Evolutionary conservation across 345 rosid species (phyloP).

Genomic region (Arabis alpina): DNA sequence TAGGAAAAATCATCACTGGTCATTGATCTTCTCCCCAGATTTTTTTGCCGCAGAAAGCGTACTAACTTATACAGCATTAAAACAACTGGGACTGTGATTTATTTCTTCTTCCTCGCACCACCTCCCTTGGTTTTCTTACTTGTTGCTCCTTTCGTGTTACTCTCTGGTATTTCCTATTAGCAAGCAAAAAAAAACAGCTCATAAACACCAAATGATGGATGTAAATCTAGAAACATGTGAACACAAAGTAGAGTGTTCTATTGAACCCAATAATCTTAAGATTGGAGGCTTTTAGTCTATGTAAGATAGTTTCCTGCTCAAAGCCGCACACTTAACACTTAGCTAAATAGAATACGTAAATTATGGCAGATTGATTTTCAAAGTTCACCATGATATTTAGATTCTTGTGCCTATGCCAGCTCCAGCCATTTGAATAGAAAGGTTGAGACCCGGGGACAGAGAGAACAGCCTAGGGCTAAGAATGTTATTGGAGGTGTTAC

Average conservation of each 20-base stretch:
- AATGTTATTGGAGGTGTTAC: constrained; percentile 48
- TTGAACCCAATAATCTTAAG: neutral
- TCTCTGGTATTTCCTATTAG: constrained; percentile 58
- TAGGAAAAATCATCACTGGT: constrained; percentile 23
- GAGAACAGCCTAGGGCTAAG: constrained; percentile 52
- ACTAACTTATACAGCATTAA: too few relatives aligned
- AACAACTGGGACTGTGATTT: constrained; percentile 26
- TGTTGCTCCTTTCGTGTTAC: constrained; percentile 48
- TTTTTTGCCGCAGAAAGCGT: neutral
- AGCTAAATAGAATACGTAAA: constrained; percentile 1
- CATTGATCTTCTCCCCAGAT: constrained; percentile 6
- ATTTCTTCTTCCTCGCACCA: constrained; percentile 72
- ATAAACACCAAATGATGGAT: constrained; percentile 15
- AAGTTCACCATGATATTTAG: constrained; percentile 58
- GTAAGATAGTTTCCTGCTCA: constrained; percentile 13
- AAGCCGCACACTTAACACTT: neutral
- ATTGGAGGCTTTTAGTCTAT: constrained; percentile 8
- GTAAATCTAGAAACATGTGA: constrained; percentile 10
- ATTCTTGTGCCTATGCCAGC: constrained; percentile 56
- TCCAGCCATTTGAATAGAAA: constrained; percentile 45
- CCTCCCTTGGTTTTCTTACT: constrained; percentile 68
- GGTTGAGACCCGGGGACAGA: constrained; percentile 46
- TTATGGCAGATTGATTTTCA: constrained; percentile 32
- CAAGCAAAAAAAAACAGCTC: constrained; percentile 26
- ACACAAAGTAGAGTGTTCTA: constrained; percentile 4